A percentile compares a stretch with the other conserved stretches of the same genome.
phyloP scores from a whole-genome alignment of 768 basidiomycete species.

The Trametes meyenii region DNA sequence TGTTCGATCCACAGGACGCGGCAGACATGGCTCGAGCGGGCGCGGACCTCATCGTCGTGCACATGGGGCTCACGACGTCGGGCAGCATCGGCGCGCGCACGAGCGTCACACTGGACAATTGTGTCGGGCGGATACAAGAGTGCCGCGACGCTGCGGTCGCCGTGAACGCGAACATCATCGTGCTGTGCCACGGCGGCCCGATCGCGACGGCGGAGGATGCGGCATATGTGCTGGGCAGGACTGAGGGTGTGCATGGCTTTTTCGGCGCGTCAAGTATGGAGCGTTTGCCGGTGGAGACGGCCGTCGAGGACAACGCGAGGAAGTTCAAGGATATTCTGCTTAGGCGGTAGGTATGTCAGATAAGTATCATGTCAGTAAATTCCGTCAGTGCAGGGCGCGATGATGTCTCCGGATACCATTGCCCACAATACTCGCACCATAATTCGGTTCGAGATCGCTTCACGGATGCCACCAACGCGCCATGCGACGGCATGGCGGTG shows the following conservation, averaged over 20 bases:
- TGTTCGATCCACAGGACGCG: constrained; percentile 20
- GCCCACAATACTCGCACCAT: too few species aligned
- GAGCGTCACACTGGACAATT: constrained; percentile 24
- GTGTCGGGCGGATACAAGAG: constrained; percentile 22
- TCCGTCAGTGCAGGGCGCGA: too few species aligned
- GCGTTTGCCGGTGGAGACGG: constrained; percentile 22
- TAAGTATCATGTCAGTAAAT: too few species aligned
- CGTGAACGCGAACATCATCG: constrained; percentile 21
- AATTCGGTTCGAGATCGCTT: too few species aligned
- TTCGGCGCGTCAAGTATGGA: constrained; percentile 28
- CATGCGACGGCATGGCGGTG: too few species aligned
- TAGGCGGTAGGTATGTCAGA: too few species aligned
- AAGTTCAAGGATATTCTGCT: constrained; percentile 18
- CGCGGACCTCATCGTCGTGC: constrained; percentile 26
- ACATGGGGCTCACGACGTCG: constrained; percentile 27
- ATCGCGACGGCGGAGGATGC: constrained; percentile 25
- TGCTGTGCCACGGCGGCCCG: constrained; percentile 25
- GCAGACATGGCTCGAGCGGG: constrained; percentile 25
- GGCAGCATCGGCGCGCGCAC: constrained; percentile 27
- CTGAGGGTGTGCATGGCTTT: constrained; percentile 26
- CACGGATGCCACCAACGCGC: too few species aligned
- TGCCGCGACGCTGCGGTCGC: constrained; percentile 24
- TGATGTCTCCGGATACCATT: too few species aligned
- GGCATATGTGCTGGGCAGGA: constrained; percentile 20
- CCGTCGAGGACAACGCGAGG: constrained; percentile 24